Base-by-base conservation (phyloP, 352 stramenopile genomes). In the Globisporangium perplexum region DNA sequence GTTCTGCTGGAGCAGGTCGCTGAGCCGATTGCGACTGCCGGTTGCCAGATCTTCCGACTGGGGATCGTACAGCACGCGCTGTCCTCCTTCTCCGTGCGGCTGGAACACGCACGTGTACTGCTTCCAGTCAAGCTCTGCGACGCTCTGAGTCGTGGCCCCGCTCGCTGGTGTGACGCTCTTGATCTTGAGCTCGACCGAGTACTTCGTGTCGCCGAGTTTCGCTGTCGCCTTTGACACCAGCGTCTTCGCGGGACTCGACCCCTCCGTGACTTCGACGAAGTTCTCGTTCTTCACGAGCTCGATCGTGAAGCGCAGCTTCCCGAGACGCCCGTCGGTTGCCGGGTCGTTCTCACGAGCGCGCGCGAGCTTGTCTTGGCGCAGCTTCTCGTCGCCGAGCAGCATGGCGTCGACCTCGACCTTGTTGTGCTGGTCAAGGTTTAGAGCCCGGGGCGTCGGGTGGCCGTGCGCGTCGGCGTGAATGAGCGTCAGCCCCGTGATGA, bases 231-330 rank as follows among this genome's bases (percentile, higher is more conserved):
- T n/a, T 1, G n/a, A 4, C 3, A n/a, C 30, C 15, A 15, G 30
- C 7, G 5, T 18, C 28, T 77, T 59, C 5, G 60, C 36, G 30
- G 62, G 47, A 11, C 42, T 65, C 3, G 49, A 26, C 0, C 73
- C 18, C 6, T 53, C 49, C 14, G 31, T 62, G 1, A 62, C 59
- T 49, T 83, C 66, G 8, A 78, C 55, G 23, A 70, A 86, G 46
- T 81, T 84, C 14, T 90, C 77, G 50, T 87, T 84, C 23, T 73
- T 63, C n/a, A 64, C 60, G 0, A 90, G 46, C 54, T 88, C 68
- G 7, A 90, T 51, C 10, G 53, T 38, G 33, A 90, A 83, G 6
- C 65, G 65, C 4, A 90, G 63, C 39, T 68, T 77, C 5, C 79
- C 79, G 0, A 90, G 71, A 1, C 70, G 58, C 6, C 79, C 79